Evolutionary conservation across 345 rosid species (phyloP), one percentile per base, ranked within the genome.

Genomic region (Lumnitzera racemosa): DNA sequence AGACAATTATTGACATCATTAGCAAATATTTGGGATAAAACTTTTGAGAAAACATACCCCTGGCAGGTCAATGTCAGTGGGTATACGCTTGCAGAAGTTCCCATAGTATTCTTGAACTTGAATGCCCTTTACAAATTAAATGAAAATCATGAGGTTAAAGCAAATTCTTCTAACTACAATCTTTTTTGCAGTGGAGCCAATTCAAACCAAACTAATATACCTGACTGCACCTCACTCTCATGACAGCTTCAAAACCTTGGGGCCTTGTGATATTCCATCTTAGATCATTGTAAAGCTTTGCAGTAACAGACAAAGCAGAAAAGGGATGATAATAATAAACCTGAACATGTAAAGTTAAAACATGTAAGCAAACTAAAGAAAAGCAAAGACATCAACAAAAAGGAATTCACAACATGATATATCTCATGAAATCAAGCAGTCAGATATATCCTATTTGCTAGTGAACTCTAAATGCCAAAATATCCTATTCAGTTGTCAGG

Each of bases 261-360:
- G 99, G 97, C 81, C 97, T 84, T 41, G 90, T 83, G 67, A 94
- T 75, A 78, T 94, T 94, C 99, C 99, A 94, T 78, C 95, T 88
- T 52, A 88, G 95, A 81, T 94, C 99, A 69, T 88, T 94, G 79
- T 84, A 94, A 50, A 94, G 90, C 88, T 94, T 94, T 62, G 91
- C 88, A 47, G 90, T 81, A 82, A 90, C 99, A 64, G 91, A 80
- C 60, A 95, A 66, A 46, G 90, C 96, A 50, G 96, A 95, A 81
- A 94, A 94, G 53, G 97, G 96, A 69, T 78, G 76, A 78, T 90
- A 94, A 68, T 80, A 83, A 71, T 94, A 86, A 71, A 94, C 89
- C 97, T 94, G 84, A 58, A 86, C 43, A 36, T 36, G 43, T 9
- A 36, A 36, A 36, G 43, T 36, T 36, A 36, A 36, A 36, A 36